phyloP scores from a whole-genome alignment of 176 grass and related monocot species.

The Eremochloa ophiuroides region DNA sequence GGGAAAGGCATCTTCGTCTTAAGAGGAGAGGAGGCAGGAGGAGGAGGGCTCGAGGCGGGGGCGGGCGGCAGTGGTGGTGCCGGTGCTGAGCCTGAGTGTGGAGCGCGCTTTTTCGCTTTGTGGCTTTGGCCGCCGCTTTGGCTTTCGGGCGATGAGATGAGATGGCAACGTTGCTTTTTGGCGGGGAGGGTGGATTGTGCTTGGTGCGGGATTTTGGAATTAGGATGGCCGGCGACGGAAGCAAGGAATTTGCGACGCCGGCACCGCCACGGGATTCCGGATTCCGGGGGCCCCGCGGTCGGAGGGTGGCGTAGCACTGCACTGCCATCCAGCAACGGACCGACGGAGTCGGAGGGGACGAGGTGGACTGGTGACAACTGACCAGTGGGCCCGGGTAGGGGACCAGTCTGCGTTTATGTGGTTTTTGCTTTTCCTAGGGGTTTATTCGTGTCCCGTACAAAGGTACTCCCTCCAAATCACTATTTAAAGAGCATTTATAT shows the following conservation, averaged over 20 bases:
- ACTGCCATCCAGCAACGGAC: neutral
- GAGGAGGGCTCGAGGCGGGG: slow-evolving; percentile 7
- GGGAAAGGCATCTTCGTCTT: slow-evolving; percentile 40
- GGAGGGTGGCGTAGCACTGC: neutral
- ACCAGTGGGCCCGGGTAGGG: neutral
- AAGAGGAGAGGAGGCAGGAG: neutral
- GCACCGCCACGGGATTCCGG: neutral
- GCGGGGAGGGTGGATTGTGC: neutral
- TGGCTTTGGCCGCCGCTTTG: slow-evolving; percentile 21
- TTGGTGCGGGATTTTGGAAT: neutral
- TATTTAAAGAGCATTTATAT: too few species aligned
- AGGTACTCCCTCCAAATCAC: too few species aligned
- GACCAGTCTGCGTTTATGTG: neutral
- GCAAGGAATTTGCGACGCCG: slow-evolving; percentile 20
- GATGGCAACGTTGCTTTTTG: slow-evolving; percentile 14
- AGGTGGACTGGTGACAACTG: neutral
- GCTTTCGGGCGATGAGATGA: slow-evolving; percentile 6
- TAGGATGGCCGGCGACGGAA: neutral
- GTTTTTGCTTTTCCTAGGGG: neutral
- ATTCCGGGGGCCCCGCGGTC: neutral
- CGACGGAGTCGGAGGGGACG: neutral
- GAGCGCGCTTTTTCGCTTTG: slow-evolving; percentile 40
- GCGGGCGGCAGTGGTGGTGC: neutral
- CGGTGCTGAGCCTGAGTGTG: neutral
- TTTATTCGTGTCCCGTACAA: too few species aligned